These are phyloP conservation scores for Hyphopichia fennica DNA, from an alignment of 1,139 yeast genomes.

Conservation along the genomic window DNA sequence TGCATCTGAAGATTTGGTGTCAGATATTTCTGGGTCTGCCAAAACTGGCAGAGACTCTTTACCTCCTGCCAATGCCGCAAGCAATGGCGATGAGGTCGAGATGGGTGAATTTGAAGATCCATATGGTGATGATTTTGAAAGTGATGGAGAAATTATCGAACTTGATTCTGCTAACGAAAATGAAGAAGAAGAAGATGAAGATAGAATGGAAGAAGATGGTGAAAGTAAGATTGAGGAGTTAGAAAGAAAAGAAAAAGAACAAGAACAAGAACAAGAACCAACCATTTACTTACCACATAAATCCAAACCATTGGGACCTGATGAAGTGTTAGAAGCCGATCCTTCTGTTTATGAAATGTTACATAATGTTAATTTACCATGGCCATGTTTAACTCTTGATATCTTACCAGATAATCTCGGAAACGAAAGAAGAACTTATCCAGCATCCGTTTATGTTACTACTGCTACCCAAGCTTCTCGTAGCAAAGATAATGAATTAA, in stretches of 20 bases:
- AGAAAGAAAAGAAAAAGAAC: slow-evolving; percentile 31
- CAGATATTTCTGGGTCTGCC: slow-evolving; percentile 29
- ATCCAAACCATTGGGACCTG: slow-evolving; percentile 89
- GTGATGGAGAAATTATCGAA: slow-evolving; percentile 87
- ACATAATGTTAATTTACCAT: slow-evolving; percentile 89
- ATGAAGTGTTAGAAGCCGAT: slow-evolving; percentile 95
- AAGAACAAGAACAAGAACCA: slow-evolving; percentile 26
- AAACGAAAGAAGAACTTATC: slow-evolving; percentile 82
- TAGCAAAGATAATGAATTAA: slow-evolving; percentile 83
- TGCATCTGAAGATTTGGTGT: slow-evolving; percentile 37
- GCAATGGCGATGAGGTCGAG: slow-evolving; percentile 47
- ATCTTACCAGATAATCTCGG: slow-evolving; percentile 86
- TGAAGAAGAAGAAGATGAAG: slow-evolving; percentile 54
- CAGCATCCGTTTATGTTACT: slow-evolving; percentile 81
- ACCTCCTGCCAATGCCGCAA: slow-evolving; percentile 27
- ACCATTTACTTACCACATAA: slow-evolving; percentile 80
- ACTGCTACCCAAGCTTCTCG: slow-evolving; percentile 95
- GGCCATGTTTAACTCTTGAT: slow-evolving; percentile 96
- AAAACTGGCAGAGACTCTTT: slow-evolving; percentile 25
- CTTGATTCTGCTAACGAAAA: slow-evolving; percentile 57
- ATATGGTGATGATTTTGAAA: slow-evolving; percentile 91
- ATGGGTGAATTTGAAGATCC: slow-evolving; percentile 95
- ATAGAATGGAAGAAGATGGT: slow-evolving; percentile 35
- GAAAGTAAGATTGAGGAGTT: slow-evolving; percentile 21
- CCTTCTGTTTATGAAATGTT: slow-evolving; percentile 95